Conservation (phyloP, 2,329 filamentous ascomycete species). For the Corniculantispora saksenae region DNA sequence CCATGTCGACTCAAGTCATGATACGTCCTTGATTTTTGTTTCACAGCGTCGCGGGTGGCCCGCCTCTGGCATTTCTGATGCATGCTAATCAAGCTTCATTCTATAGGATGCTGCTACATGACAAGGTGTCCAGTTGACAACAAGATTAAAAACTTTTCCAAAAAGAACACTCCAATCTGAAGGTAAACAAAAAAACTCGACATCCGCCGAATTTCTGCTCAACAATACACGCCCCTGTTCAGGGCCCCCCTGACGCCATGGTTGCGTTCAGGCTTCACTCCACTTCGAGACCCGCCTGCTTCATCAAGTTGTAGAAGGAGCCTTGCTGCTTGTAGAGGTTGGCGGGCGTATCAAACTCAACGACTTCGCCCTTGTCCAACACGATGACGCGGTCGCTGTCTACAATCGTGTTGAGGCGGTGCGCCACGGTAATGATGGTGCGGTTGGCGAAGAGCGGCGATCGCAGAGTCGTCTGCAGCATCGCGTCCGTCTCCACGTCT, state of each 20-base stretch:
- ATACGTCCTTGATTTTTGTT: background rate
- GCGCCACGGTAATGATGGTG: constrained; percentile 97
- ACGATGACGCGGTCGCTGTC: constrained; percentile 88
- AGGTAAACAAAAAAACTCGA: constrained; percentile 2
- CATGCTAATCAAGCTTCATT: background rate
- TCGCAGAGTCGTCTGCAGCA: constrained; percentile 65
- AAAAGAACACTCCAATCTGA: background rate
- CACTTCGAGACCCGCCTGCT: constrained; percentile 76
- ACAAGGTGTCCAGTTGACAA: background rate
- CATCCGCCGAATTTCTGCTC: background rate
- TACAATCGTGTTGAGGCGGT: constrained; percentile 97
- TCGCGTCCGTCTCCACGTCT: constrained; percentile 67
- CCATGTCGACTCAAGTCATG: no score
- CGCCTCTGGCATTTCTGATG: no score
- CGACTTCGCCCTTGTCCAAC: constrained; percentile 84
- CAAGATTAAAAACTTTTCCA: background rate
- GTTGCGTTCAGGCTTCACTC: constrained; percentile 29
- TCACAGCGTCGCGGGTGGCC: no score
- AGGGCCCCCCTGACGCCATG: background rate
- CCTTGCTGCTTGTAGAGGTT: constrained; percentile 74
- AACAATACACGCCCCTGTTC: constrained; percentile 2
- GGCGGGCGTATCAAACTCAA: constrained; percentile 86
- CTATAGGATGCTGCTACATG: background rate
- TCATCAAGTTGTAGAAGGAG: constrained; percentile 86
- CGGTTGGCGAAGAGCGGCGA: constrained; percentile 77